Evolutionary conservation across 306 rosid genomes (phyloP).

Genomic region (Heteromeles arbutifolia): DNA sequence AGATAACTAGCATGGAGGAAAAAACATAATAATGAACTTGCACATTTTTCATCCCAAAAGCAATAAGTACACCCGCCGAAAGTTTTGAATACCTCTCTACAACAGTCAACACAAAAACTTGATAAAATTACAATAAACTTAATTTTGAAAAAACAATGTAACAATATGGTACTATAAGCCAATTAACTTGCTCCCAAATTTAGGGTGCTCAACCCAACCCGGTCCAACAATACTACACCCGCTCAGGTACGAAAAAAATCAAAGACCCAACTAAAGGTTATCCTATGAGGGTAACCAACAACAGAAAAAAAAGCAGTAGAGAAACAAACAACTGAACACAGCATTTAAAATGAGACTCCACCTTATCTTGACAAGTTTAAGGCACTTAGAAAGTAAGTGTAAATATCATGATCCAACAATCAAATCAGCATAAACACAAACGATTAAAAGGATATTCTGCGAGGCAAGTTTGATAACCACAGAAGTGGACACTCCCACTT

Average conservation of each 20-base stretch:
- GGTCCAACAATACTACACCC: not conserved
- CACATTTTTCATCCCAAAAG: no score
- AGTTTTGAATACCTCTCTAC: no score
- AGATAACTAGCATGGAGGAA: not conserved
- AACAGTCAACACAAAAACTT: not conserved
- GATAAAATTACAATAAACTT: not conserved
- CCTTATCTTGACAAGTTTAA: not conserved
- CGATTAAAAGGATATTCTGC: slow-evolving; percentile 54
- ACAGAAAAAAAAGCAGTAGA: not conserved
- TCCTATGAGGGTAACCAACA: not conserved
- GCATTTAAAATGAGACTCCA: not conserved
- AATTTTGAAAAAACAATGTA: not conserved
- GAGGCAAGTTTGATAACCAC: slow-evolving; percentile 50
- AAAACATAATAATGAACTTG: not conserved
- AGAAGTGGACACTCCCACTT: slow-evolving; percentile 49
- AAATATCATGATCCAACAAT: not conserved
- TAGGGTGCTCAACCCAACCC: not conserved
- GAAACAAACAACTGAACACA: not conserved
- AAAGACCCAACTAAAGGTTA: not conserved
- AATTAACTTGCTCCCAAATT: not conserved
- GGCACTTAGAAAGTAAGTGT: not conserved
- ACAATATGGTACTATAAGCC: not conserved
- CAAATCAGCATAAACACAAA: not conserved
- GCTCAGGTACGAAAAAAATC: not conserved
- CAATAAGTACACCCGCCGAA: not conserved